Percentiles rank a stretch among this genome's conserved stretches.
These are phyloP conservation scores for Ophiocordyceps camponoti-saundersi DNA, from an alignment of 2,329 filamentous ascomycete genomes.

Conservation along the genomic window DNA sequence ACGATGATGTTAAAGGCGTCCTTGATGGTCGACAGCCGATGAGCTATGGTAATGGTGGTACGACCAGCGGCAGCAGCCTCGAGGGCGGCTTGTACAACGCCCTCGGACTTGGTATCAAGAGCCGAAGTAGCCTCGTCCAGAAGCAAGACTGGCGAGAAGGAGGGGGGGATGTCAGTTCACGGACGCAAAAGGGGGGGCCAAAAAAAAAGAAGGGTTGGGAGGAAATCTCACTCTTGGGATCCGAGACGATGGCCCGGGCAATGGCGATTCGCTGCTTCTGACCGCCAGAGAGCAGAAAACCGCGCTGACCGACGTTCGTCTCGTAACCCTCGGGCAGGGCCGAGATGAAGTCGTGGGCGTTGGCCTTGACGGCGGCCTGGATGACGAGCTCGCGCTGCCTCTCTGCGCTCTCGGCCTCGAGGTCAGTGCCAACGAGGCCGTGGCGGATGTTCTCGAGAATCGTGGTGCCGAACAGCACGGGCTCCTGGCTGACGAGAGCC, in stretches of 20 bases:
- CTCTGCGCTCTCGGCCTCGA: conserved; percentile 33
- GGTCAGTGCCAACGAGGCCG: conserved; percentile 35
- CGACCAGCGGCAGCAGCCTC: conserved; percentile 42
- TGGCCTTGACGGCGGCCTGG: conserved; percentile 48
- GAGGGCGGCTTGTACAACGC: conserved; percentile 47
- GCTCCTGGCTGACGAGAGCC: conserved; percentile 50
- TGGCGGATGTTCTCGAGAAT: conserved; percentile 46
- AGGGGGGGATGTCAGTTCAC: conserved; percentile 70
- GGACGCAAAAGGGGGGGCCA: no score
- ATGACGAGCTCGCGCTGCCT: conserved; percentile 41
- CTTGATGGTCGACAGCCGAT: conserved; percentile 58
- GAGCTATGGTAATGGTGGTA: conserved; percentile 60
- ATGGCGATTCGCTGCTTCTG: conserved; percentile 74
- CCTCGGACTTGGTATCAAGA: conserved; percentile 34
- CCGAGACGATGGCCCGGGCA: conserved; percentile 54
- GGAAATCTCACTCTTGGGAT: conserved; percentile 43
- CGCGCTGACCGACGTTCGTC: conserved; percentile 59
- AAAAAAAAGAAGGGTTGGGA: conserved; percentile 40
- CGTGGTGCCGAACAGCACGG: conserved; percentile 49
- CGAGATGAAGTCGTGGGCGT: conserved; percentile 52
- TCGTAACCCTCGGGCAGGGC: conserved; percentile 40
- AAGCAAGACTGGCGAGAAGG: conserved; percentile 33
- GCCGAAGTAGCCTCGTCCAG: conserved; percentile 66
- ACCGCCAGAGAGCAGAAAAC: conserved; percentile 63
- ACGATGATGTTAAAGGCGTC: conserved; percentile 68